phyloP scores from a whole-genome alignment of 2,329 filamentous ascomycete genomes.

The Trichoderma atroviride region DNA sequence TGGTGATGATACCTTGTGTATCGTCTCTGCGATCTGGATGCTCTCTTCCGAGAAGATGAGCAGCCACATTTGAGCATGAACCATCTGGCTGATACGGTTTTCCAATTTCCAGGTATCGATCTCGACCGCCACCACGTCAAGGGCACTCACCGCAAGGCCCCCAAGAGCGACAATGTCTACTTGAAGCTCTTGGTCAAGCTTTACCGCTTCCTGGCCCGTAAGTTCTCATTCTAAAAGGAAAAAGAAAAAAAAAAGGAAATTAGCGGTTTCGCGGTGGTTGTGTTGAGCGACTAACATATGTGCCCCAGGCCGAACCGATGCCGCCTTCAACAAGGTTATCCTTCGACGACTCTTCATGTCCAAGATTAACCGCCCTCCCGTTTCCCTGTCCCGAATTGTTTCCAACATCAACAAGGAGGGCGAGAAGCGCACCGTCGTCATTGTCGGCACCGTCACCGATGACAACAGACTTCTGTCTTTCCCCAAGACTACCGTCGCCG shows the following conservation, averaged over 20 bases:
- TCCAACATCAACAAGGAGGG: conserved; percentile 66
- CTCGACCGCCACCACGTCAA: conserved; percentile 70
- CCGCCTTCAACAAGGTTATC: conserved; percentile 98
- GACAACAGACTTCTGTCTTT: conserved; percentile 91
- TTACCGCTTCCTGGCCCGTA: conserved; percentile 95
- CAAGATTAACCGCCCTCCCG: conserved; percentile 94
- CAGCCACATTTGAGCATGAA: conserved; percentile 62
- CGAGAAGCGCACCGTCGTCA: conserved; percentile 84
- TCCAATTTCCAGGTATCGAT: conserved; percentile 67
- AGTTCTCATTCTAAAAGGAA: conserved; percentile 45
- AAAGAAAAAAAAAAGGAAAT: not conserved
- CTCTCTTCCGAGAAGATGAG: conserved; percentile 32
- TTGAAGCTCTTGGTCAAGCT: conserved; percentile 97
- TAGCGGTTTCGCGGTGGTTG: not conserved
- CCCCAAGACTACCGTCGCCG: conserved; percentile 91
- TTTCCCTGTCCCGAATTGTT: conserved; percentile 90
- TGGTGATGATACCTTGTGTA: conserved; percentile 41
- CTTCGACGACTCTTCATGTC: conserved; percentile 98
- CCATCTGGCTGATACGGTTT: conserved; percentile 63
- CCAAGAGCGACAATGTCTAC: conserved; percentile 98
- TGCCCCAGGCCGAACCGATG: conserved; percentile 82
- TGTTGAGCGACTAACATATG: not conserved
- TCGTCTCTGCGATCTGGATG: conserved; percentile 28
- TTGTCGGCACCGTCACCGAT: conserved; percentile 95
- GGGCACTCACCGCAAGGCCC: conserved; percentile 82